Conservation (phyloP, 176 grass and related monocot species). For the Zea luxurians region DNA sequence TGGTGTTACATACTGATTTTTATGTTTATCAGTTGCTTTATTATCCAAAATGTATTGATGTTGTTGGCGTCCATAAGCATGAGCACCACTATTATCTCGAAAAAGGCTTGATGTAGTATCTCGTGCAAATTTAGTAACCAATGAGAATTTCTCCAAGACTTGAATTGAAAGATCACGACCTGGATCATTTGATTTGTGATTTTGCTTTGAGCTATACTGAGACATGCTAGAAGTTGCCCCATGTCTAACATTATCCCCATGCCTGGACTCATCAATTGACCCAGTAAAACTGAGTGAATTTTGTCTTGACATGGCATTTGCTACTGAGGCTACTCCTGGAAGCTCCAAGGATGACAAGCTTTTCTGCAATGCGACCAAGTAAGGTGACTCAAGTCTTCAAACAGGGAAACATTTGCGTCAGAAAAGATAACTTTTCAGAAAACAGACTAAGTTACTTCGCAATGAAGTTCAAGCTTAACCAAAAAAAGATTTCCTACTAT, state of each 20-base stretch:
- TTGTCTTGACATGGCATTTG: constrained; percentile 60
- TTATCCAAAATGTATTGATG: constrained; percentile 47
- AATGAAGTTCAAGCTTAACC: not conserved
- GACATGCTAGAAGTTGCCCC: constrained; percentile 49
- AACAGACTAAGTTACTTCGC: not conserved
- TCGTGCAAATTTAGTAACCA: constrained; percentile 92
- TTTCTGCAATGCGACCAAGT: constrained; percentile 62
- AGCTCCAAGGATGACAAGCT: constrained; percentile 95
- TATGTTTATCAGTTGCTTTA: constrained; percentile 44
- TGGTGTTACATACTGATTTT: constrained; percentile 48
- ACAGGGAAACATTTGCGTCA: constrained; percentile 12
- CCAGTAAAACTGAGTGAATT: constrained; percentile 58
- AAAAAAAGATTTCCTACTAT: not conserved
- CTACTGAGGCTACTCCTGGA: constrained; percentile 69
- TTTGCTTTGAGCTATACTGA: constrained; percentile 63
- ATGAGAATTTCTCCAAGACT: constrained; percentile 94
- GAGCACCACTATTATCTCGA: constrained; percentile 55
- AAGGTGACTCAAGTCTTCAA: constrained; percentile 8
- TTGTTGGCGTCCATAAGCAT: constrained; percentile 58
- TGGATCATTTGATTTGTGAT: constrained; percentile 67
- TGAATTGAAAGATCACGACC: constrained; percentile 82
- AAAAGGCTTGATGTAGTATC: constrained; percentile 91
- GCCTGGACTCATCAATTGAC: constrained; percentile 50
- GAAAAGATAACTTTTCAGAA: not conserved
- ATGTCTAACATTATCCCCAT: constrained; percentile 49